Base-by-base conservation (phyloP, 2,329 filamentous ascomycete species). In the Phialophora macrospora region DNA sequence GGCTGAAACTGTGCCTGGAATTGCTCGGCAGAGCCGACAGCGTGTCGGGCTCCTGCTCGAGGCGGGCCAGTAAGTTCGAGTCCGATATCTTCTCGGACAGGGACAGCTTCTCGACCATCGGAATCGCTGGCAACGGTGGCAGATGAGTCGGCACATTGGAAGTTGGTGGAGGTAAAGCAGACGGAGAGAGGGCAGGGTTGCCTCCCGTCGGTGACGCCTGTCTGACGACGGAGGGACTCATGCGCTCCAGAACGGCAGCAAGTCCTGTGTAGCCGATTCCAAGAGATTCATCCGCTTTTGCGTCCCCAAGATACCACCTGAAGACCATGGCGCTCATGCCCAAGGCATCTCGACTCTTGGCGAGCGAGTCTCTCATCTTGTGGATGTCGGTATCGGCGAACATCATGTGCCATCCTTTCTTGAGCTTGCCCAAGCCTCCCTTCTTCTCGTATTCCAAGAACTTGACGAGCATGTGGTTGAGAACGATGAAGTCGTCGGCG, bases 241-340 rank as follows among this genome's bases (percentile, higher is more conserved):
- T 71, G 24, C 83, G 80, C 52, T 88, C 85, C 11, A 90, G 81
- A 2, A 88, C 88, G 9, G 88, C 87, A 0, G 86, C 84, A 7
- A 91, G 81, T 4, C 87, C 87, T 1, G 87, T 87, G 72, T 89
- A 91, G 51, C 88, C 88, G 54, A 89, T 88, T 20, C 87, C 87
- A 49, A 86, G 82, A 12, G 86, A 82, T 17, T 83, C 83, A 69
- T 89, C 86, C 17, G 85, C 83, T 73, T 83, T 85, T 22, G 81
- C 80, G 32, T 81, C 81, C 8, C 86, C 87, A 3, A 90, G 78
- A 22, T 84, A 86, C 87, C 87, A 90, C 70, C 88, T 84, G 75
- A 90, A 87, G 71, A 88, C 83, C 52, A 87, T 80, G 7, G 86
- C 84, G 72, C 86, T 88, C 80, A 89, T 87, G 70, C 83, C 84